phyloP scores from a whole-genome alignment of 2,329 filamentous ascomycete genomes.

The Tolypocladium cylindrosporum region DNA sequence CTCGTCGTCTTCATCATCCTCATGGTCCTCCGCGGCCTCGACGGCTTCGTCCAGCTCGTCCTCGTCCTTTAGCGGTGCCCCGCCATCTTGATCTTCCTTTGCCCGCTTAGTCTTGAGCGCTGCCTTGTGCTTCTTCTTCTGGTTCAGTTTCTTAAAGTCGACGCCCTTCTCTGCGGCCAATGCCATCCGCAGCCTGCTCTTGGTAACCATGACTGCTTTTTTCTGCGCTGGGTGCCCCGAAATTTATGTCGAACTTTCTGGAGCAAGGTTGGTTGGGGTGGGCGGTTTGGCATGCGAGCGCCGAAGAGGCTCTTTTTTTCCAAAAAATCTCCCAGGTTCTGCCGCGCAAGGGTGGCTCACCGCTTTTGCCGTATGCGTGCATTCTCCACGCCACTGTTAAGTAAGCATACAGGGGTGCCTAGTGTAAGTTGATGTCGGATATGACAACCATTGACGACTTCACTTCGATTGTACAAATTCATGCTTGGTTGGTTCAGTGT shows the following conservation, averaged over 20 bases:
- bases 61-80: constrained; percentile 8
- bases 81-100: constrained; percentile 7
- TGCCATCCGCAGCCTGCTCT: constrained; percentile 42
- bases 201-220: constrained; percentile 25
- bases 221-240: neutral
- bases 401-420: neutral
- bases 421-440: too few relatives aligned
- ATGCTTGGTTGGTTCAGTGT: neutral
- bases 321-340: constrained; percentile 7
- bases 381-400: neutral
- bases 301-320: neutral
- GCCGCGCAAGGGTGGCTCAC: constrained; percentile 3
- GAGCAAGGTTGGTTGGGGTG: neutral
- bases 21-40: constrained; percentile 27
- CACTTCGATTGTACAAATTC: neutral
- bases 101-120: constrained; percentile 28
- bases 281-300: neutral
- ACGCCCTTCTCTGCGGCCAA: constrained; percentile 43
- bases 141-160: constrained; percentile 42
- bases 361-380: constrained; percentile 3
- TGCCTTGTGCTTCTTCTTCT: constrained; percentile 36
- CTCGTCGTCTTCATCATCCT: constrained; percentile 15
- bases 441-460: too few relatives aligned
- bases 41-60: constrained; percentile 12
- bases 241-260: neutral